Evolutionary conservation across 257 asterid species (phyloP).

Genomic region (Solanum clarkiae): DNA sequence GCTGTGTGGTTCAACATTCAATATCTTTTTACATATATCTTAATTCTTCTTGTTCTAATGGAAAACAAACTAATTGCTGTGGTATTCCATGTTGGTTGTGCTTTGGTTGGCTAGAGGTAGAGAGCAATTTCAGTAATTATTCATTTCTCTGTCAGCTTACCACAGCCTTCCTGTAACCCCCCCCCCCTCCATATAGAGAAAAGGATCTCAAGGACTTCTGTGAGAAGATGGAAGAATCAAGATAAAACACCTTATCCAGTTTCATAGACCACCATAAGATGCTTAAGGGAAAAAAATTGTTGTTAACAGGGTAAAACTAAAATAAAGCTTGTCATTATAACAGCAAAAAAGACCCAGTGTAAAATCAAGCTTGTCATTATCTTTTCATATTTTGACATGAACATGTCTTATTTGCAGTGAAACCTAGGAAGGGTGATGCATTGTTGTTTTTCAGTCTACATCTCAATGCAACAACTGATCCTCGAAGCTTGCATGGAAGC

Average conservation of each 20-base stretch:
- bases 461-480: constrained; percentile 65
- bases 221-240: not conserved
- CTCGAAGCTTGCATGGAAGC: constrained; percentile 77
- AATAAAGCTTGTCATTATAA: not conserved
- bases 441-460: constrained; percentile 85
- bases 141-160: not conserved
- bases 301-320: not conserved
- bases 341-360: not conserved
- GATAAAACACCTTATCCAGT: not conserved
- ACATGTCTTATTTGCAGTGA: constrained; percentile 32
- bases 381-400: not conserved
- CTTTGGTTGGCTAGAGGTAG: not conserved
- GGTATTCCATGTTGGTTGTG: not conserved
- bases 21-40: not conserved
- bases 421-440: constrained; percentile 73
- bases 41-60: not conserved
- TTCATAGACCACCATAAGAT: not conserved
- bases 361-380: not conserved
- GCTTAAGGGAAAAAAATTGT: not conserved
- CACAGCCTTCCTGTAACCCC: not conserved
- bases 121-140: not conserved
- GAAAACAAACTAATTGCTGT: not conserved
- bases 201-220: not conserved
- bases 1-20: not conserved
- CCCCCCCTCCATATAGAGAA: not conserved